A percentile compares a stretch with the other conserved stretches of the same genome.
These are phyloP conservation scores for Fomitopsis schrenkii DNA, from an alignment of 1,284 basidiomycete species.

Conservation along the genomic window DNA sequence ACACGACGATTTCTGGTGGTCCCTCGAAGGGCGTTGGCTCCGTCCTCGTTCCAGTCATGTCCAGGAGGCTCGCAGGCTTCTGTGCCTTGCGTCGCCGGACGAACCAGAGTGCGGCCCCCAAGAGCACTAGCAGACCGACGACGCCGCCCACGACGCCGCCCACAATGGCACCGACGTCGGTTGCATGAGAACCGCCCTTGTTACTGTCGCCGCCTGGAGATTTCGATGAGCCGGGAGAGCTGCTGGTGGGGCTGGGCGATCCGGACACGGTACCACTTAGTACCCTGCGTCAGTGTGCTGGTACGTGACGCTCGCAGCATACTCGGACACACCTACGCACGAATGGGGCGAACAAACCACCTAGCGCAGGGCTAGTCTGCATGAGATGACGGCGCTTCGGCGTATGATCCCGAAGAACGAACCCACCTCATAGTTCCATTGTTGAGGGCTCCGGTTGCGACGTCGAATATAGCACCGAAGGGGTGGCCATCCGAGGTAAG, in stretches of 20 bases:
- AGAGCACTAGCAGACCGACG: constrained; percentile 2
- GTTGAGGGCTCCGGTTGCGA: constrained; percentile 4
- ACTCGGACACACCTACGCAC: background rate
- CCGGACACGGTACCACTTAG: background rate
- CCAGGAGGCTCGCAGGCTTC: background rate
- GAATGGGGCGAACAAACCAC: constrained; percentile 6
- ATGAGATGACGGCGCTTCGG: background rate
- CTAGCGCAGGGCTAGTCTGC: constrained; percentile 12
- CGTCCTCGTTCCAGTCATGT: background rate
- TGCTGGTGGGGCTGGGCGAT: background rate
- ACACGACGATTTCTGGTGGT: background rate
- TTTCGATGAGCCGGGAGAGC: constrained; percentile 8
- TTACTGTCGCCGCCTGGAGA: background rate
- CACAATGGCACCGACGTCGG: constrained; percentile 11
- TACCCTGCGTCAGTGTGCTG: background rate
- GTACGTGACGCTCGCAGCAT: too few relatives aligned
- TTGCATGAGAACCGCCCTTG: background rate
- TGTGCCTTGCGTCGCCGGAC: background rate
- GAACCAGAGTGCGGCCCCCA: constrained; percentile 5
- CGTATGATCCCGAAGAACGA: background rate
- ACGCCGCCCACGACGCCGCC: constrained; percentile 19
- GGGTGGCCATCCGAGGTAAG: constrained; percentile 5
- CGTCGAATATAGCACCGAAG: constrained; percentile 15
- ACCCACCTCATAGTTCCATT: constrained; percentile 16
- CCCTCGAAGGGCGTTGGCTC: background rate